Base-by-base conservation (phyloP, 1,284 basidiomycete genomes). In the Inonotus obliquus region DNA sequence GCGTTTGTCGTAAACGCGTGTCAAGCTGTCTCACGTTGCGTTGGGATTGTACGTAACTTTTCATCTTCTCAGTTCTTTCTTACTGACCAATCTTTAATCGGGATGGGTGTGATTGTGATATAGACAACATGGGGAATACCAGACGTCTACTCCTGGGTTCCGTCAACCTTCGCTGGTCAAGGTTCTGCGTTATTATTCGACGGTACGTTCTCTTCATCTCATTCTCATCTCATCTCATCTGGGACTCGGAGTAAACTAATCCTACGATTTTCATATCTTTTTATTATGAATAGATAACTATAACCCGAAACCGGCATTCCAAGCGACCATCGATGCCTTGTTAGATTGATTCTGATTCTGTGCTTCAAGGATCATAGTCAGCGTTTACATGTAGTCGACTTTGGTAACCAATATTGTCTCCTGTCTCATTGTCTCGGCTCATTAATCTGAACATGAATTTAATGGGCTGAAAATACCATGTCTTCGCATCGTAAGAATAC, bases 1-100 rank as follows among this genome's bases (percentile, higher is more conserved):
- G 70, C 77, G 63, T 79, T 75, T 25, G 82, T 85, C 60, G 74
- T 84, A 56, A 66, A 72, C 5, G 81, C 83, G 14, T 86, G 84
- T 70, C 76, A 77, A 48, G 77, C 77, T 14, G 79, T 84, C 9
- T 44, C 41, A 17, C 71, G 69, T 5, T 85, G 83, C 62, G 71
- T 84, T 53, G 83, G 83, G 6, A 73, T 83, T 82, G 38, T 83
- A 81, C 80, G 81, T 81, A 32, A 32, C 32, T 32, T 4, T 32
- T 32, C 32, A 32, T n/a, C 32, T 32, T 9, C 32, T 32, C 32
- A 4, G 4, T 32, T 9, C 32, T 32, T 32, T 32, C 9, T 32
- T 32, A 4, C 32, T 32, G 32, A 32, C 32, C 32, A 9, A 32
- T 4, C 32, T 9, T 32, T 32, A 4, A 4, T 9, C 9, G 4